Evolutionary conservation across 2,329 filamentous ascomycete genomes (phyloP), one percentile per base, ranked within the genome.

Genomic region (Aspergillus unguis): DNA sequence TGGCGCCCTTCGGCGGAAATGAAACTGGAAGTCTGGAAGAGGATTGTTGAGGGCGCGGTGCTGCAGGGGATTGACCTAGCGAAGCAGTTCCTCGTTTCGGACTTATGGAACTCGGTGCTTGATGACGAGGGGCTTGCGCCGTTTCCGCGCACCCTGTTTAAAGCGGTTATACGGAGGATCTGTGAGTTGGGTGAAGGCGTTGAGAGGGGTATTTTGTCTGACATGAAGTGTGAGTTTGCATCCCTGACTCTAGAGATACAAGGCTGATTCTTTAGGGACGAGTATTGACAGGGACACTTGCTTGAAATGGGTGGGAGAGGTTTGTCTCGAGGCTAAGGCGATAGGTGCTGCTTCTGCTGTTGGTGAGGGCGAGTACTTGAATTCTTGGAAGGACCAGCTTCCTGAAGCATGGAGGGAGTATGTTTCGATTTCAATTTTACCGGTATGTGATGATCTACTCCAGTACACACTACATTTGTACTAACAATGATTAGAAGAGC

Each of bases 1-100:
- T 49, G 55, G 62, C 68, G 73, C 10, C 81, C 81, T 2, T 78
- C 78, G 44, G 72, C 75, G n/a, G 68, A 65, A 23, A 72, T 73
- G 33, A 74, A 77, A 40, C 60, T 77, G 11, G 68, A 74, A 52
- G 72, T 78, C 23, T 84, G 81, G 81, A 74, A 70, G 57, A 64
- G 67, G 31, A 54, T 73, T 28, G 43, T 72, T 5, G 70, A 75
- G 49, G 71, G 71, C 1, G 63, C 70, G 5, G 60, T 73, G 46
- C 56, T 75, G 44, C 70, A 74, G 47, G 69, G 65, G 0, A 73
- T 75, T 50, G 63, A 74, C 56, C 48, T 75, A 46, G 69, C 65
- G 52, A 69, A 66, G 41, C 72, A 75, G 52, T 75, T 75, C 45
- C 62, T 75, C n/a, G 67, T 71, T 25, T 50, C 46, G 6, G 72